Evolutionary conservation across 441 rosid genomes (phyloP).

Genomic region (Corymbia calophylla): DNA sequence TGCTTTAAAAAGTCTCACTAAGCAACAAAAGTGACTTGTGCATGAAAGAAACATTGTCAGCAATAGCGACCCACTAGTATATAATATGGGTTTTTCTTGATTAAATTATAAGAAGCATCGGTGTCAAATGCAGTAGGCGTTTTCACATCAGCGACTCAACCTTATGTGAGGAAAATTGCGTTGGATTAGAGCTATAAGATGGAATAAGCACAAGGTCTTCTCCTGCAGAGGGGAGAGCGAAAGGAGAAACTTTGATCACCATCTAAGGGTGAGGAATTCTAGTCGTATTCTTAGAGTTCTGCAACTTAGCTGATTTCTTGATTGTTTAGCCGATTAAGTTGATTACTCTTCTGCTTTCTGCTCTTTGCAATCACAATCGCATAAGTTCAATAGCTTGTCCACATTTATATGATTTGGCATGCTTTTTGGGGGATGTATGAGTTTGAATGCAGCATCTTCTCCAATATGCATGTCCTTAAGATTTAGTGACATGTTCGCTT

Average conservation of each 20-base stretch:
- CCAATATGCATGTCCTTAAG: background rate
- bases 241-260: background rate
- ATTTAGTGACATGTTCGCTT: background rate
- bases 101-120: background rate
- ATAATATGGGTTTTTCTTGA: background rate
- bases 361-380: background rate
- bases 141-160: background rate
- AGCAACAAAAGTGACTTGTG: background rate
- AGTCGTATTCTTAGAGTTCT: background rate
- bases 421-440: background rate
- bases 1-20: background rate
- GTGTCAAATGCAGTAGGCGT: background rate
- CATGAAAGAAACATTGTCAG: background rate
- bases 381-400: background rate
- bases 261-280: background rate
- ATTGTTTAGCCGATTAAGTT: background rate
- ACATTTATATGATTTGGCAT: background rate
- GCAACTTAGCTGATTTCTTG: background rate
- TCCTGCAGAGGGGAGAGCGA: background rate
- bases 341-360: background rate
- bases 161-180: background rate
- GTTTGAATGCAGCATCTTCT: background rate
- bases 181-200: constrained; percentile 4
- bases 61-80: background rate
- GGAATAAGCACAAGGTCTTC: background rate